Evolutionary conservation across 306 rosid genomes (phyloP), one percentile per base, ranked within the genome.

Genomic region (Prunus fruticosa): DNA sequence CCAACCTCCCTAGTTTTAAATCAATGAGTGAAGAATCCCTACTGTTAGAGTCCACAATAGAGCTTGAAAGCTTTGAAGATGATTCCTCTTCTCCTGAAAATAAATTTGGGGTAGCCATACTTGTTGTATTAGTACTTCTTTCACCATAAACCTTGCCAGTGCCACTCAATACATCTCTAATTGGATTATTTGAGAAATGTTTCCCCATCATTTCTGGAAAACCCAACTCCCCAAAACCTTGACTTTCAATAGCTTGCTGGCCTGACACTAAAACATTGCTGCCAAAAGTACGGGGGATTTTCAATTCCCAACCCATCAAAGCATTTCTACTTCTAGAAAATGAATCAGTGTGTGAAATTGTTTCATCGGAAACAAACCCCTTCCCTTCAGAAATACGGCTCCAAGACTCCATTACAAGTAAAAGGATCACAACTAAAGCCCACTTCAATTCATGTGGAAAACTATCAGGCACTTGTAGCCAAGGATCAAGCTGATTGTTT

Each of bases 401-500:
- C 98, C 98, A 91, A 71, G 97, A 84, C 82, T 91, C 97, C 98
- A 93, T 93, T 66, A 14, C 82, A 76, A 58, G 73, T 23, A 81
- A 64, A 78, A 32, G 71, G 79, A 74, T 73, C 46, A 67, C 64
- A 60, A 65, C 58, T 47, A 45, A 79, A 82, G 73, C 80, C 83
- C 84, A 82, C 85, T 65, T 81, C 76, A 85, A 79, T 79, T 77
- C 58, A 60, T 70, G 41, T 76, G 6, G 38, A 60, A 13, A 60
- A 23, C 23, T 25, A 61, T 13, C 41, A 5, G 14, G 5, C 30
- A 38, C 5, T 57, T 22, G 11, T 3, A 57, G 28, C 65, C 65
- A 25, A 12, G 64, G 65, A 25, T 60, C 65, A 25, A 60, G 10
- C n/a, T 25, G 34, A 25, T 60, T 28, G 45, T 73, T 81, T 65